Evolutionary conservation across 2,329 filamentous ascomycete species (phyloP).

Genomic region (Ophiostoma piceae): DNA sequence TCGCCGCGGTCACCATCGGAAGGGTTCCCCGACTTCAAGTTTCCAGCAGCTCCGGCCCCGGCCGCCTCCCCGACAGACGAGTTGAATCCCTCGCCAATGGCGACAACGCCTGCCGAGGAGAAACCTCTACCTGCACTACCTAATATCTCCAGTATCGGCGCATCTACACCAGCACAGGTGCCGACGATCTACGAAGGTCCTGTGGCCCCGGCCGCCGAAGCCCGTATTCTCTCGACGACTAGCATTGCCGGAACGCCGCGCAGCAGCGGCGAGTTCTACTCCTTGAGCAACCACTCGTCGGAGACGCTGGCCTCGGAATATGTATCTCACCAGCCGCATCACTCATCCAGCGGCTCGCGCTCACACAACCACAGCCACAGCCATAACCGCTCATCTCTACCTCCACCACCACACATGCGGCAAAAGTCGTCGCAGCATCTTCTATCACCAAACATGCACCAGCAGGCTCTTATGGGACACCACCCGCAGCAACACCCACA

Average conservation of each 20-base stretch:
- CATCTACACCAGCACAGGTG: slow-evolving; percentile 29
- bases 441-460: slow-evolving; percentile 20
- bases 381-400: background rate
- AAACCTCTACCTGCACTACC: slow-evolving; percentile 34
- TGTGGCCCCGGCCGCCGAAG: slow-evolving; percentile 47
- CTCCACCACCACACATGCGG: slow-evolving; percentile 42
- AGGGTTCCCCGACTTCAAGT: slow-evolving; percentile 52
- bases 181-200: slow-evolving; percentile 48
- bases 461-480: background rate
- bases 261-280: slow-evolving; percentile 93
- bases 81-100: background rate
- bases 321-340: slow-evolving; percentile 48
- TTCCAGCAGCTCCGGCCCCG: slow-evolving; percentile 36
- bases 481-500: background rate
- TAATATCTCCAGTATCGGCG: slow-evolving; percentile 14
- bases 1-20: slow-evolving; percentile 42
- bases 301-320: slow-evolving; percentile 93
- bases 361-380: slow-evolving; percentile 32
- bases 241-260: slow-evolving; percentile 75
- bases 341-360: slow-evolving; percentile 34
- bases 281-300: slow-evolving; percentile 87
- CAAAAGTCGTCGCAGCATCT: slow-evolving; percentile 37
- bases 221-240: slow-evolving; percentile 69
- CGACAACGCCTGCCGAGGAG: slow-evolving; percentile 27
- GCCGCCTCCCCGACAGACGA: background rate